Base-by-base conservation (phyloP, 495 filamentous ascomycete species). In the Clohesyomyces aquaticus region DNA sequence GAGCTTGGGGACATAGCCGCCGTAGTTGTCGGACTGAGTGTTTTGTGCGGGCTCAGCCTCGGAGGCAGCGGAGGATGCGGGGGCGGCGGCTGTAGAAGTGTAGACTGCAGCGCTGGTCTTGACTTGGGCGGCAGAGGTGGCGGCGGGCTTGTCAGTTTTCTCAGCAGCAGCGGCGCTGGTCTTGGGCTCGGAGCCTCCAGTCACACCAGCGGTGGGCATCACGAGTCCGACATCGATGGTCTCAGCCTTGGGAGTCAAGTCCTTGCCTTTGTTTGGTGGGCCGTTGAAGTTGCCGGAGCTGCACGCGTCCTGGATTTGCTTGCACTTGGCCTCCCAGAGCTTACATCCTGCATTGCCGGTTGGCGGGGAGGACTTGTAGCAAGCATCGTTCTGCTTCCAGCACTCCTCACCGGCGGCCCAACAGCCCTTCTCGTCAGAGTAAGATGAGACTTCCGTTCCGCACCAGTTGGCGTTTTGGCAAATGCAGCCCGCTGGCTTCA, bases 391-490 rank as follows among this genome's bases (percentile, higher is more conserved):
- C 75, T 91, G 87, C 43, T 69, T 59, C 74, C 77, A 91, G 77
- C 87, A 88, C 27, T 81, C 72, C 47, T 76, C 64, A 14, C 73
- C 75, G 8, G 79, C 66, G 69, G 53, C 61, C 81, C 82, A 88
- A 78, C 89, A 92, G n/a, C 82, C 80, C 12, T 65, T 57, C 63
- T 84, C 75, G 38, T 75, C 74, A 4, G 71, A 74, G 72, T 87
- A 91, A 9, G 57, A 59, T 0, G 82, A 72, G 0, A 89, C 75
- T 65, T 88, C 81, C 21, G 79, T 66, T 29, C 80, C 86, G 71
- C 86, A 89, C 88, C 88, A 91, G 74, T 91, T 89, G 38, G 77
- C 87, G 68, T 88, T 89, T 61, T 82, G 80, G 51, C 87, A 71
- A 28, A 88, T 76, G 71, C 83, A 89, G 47, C 74, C 71, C 0